Conservation (phyloP, 2,329 filamentous ascomycete species). For the Simplicillium aogashimaense region DNA sequence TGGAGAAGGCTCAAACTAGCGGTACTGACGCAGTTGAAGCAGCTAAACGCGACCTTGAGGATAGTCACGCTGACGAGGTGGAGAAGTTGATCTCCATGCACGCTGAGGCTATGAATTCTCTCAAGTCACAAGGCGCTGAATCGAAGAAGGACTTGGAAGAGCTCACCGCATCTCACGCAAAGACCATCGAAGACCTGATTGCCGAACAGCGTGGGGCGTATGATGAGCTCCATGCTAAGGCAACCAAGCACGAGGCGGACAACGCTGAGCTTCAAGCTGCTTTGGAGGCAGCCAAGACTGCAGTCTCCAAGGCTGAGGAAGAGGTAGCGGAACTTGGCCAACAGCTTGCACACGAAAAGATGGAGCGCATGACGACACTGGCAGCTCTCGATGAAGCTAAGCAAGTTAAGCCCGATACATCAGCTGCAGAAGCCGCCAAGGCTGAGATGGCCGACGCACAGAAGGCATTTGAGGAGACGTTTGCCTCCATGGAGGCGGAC, state of each 20-base stretch:
- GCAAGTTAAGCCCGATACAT: constrained; percentile 46
- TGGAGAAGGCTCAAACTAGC: constrained; percentile 33
- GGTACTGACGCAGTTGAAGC: constrained; percentile 34
- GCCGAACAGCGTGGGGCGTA: constrained; percentile 25
- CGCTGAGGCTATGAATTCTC: constrained; percentile 27
- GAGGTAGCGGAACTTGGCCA: constrained; percentile 41
- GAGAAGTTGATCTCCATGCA: constrained; percentile 34
- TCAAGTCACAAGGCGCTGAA: constrained; percentile 27
- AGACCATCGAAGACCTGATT: constrained; percentile 27
- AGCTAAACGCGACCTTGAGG: constrained; percentile 33
- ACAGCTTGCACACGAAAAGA: constrained; percentile 48
- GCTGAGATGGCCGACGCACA: constrained; percentile 38
- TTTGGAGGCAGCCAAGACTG: constrained; percentile 27
- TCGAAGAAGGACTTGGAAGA: constrained; percentile 34
- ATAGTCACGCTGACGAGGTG: constrained; percentile 34
- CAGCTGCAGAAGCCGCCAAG: constrained; percentile 41
- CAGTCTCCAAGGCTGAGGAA: constrained; percentile 32
- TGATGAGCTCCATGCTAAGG: constrained; percentile 22
- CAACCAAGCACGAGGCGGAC: constrained; percentile 23
- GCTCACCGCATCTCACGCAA: constrained; percentile 23
- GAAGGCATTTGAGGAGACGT: constrained; percentile 33
- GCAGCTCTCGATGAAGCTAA: constrained; percentile 50
- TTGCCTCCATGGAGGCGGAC: constrained; percentile 21
- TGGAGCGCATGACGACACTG: constrained; percentile 47
- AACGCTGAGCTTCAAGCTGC: constrained; percentile 24